phyloP scores from a whole-genome alignment of 2,329 filamentous ascomycete species.

The Fusarium virguliforme region DNA sequence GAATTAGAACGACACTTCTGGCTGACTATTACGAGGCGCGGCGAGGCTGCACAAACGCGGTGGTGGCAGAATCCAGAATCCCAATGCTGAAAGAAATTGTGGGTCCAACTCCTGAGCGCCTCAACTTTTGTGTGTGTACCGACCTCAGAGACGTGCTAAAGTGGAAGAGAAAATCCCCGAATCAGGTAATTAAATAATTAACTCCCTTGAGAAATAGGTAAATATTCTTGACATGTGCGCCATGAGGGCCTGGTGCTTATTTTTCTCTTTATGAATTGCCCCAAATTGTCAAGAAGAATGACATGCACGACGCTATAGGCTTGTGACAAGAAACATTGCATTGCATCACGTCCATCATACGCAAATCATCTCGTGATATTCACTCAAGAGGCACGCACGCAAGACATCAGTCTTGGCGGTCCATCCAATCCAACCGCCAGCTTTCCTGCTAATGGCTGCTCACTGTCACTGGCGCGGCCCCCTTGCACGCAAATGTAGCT shows the following conservation, averaged over 20 bases:
- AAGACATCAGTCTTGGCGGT: slow-evolving; percentile 27
- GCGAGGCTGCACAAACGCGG: slow-evolving; percentile 46
- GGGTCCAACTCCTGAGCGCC: slow-evolving; percentile 15
- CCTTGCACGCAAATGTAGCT: slow-evolving; percentile 42
- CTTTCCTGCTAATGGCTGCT: slow-evolving; percentile 27
- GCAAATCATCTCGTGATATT: slow-evolving; percentile 32
- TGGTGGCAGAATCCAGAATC: slow-evolving; percentile 35
- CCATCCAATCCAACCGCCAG: slow-evolving; percentile 22
- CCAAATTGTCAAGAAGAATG: neutral
- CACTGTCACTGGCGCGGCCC: slow-evolving; percentile 30
- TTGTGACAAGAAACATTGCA: slow-evolving; percentile 22
- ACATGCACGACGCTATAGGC: slow-evolving; percentile 24
- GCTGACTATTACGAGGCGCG: slow-evolving; percentile 37
- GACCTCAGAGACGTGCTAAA: neutral
- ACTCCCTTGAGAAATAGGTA: neutral
- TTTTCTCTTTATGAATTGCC: slow-evolving; percentile 1
- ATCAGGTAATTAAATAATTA: neutral
- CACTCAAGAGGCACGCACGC: slow-evolving; percentile 27
- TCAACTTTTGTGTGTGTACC: slow-evolving; percentile 4
- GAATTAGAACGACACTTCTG: slow-evolving; percentile 27
- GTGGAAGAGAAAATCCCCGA: slow-evolving; percentile 3
- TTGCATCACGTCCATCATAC: slow-evolving; percentile 19
- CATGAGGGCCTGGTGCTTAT: neutral
- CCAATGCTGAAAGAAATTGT: slow-evolving; percentile 19
- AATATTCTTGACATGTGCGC: neutral